A percentile compares a stretch with the other conserved stretches of the same genome.
Evolutionary conservation across 2,329 filamentous ascomycete genomes (phyloP).

Genomic region (Coniochaeta sp.): DNA sequence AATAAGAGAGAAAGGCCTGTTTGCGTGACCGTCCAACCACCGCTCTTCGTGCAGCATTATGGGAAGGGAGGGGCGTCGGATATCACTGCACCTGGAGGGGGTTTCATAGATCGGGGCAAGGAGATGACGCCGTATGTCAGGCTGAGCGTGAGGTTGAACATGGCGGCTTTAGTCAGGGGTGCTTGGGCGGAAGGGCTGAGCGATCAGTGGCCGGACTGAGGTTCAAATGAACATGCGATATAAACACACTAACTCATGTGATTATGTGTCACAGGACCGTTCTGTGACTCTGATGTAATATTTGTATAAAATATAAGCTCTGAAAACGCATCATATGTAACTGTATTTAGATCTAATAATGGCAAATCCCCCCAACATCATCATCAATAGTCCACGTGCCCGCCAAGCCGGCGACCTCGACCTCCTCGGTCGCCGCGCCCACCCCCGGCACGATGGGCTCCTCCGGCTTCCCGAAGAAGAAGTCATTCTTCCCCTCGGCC

Average conservation of each 20-base stretch:
- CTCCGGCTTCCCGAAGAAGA: conserved; percentile 48
- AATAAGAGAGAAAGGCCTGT: conserved; percentile 5
- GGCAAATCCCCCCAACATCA: conserved; percentile 57
- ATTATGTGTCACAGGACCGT: too few relatives aligned
- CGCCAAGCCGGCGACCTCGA: conserved; percentile 60
- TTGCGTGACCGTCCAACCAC: conserved; percentile 21
- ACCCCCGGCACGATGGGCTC: conserved; percentile 27
- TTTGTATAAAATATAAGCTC: too few relatives aligned
- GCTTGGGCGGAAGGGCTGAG: conserved; percentile 2
- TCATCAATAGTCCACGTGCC: conserved; percentile 88
- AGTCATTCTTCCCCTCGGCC: conserved; percentile 43
- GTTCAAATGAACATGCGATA: too few relatives aligned
- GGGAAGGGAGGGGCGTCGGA: conserved; percentile 16
- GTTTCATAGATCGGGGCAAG: conserved; percentile 15
- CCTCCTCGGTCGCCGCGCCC: conserved; percentile 32
- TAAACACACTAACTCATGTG: too few relatives aligned
- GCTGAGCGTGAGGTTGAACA: conserved; percentile 18
- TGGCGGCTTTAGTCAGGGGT: conserved; percentile 15
- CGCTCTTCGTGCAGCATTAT: conserved; percentile 19
- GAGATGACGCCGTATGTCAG: conserved; percentile 20
- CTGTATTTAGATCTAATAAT: conserved; percentile 29
- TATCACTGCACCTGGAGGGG: conserved; percentile 18
- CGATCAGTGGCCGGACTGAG: conserved; percentile 17
- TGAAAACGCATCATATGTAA: neutral
- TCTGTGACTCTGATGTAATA: too few relatives aligned